Percentiles rank a stretch among this genome's conserved stretches.
Evolutionary conservation across 257 asterid genomes (phyloP).

Genomic region (Salvia hispanica): DNA sequence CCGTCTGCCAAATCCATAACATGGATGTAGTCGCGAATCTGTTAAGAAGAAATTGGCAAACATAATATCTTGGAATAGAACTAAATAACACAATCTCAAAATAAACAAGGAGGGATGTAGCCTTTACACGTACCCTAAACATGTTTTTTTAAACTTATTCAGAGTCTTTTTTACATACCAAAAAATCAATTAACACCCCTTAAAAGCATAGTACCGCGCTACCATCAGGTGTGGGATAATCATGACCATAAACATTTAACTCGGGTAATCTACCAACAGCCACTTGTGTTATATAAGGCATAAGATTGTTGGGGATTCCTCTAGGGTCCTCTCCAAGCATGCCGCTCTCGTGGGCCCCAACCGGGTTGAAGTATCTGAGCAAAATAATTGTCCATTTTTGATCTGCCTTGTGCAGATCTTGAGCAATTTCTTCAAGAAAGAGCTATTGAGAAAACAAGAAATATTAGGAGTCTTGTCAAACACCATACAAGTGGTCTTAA

Average conservation of each 20-base stretch:
- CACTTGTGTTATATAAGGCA: constrained; percentile 95
- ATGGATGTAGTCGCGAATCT: constrained; percentile 96
- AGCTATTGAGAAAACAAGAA: constrained; percentile 45
- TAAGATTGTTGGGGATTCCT: constrained; percentile 96
- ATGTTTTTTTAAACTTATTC: too few relatives aligned
- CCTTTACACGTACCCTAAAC: background rate
- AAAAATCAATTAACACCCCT: background rate
- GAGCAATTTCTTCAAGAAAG: constrained; percentile 87
- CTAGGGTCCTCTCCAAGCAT: constrained; percentile 89
- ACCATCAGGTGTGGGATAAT: constrained; percentile 95
- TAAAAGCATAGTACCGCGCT: constrained; percentile 72
- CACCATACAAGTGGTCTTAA: too few relatives aligned
- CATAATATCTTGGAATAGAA: too few relatives aligned
- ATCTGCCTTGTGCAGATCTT: constrained; percentile 74
- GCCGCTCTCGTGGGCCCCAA: constrained; percentile 95
- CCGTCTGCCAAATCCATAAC: constrained; percentile 99
- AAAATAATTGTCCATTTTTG: constrained; percentile 80
- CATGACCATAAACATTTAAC: constrained; percentile 84
- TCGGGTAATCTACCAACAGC: constrained; percentile 90
- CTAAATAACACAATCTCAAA: background rate
- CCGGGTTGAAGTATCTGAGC: constrained; percentile 93
- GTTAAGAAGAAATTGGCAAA: constrained; percentile 29
- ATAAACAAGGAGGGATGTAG: background rate
- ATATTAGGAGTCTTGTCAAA: background rate
- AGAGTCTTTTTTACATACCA: too few relatives aligned